Evolutionary conservation across 106 monocot species (phyloP).

Genomic region (Dactylorhiza incarnata): DNA sequence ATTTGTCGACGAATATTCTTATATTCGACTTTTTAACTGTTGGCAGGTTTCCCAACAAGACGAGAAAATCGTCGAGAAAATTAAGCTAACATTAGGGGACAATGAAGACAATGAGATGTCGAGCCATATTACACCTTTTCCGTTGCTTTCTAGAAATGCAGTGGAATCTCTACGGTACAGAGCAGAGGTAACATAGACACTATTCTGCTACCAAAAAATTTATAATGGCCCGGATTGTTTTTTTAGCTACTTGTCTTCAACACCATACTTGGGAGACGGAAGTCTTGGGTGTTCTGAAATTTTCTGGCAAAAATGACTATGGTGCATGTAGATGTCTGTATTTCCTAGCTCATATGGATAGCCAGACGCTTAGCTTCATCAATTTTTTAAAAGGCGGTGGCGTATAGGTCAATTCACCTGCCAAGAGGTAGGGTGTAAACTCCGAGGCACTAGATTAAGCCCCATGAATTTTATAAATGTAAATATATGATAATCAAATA

Average conservation of each 20-base stretch:
- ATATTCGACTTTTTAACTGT: neutral
- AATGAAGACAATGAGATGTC: slow-evolving; percentile 29
- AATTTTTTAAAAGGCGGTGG: no score
- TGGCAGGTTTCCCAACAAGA: slow-evolving; percentile 67
- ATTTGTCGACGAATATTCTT: neutral
- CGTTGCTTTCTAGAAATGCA: slow-evolving; percentile 67
- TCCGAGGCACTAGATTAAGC: no score
- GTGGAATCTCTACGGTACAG: slow-evolving; percentile 88
- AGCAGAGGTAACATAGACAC: slow-evolving; percentile 54
- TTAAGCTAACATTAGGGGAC: slow-evolving; percentile 51
- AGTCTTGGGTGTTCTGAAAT: neutral
- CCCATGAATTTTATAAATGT: no score
- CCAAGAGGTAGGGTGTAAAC: no score
- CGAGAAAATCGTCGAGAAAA: slow-evolving; percentile 41
- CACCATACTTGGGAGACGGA: neutral
- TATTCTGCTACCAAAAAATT: neutral
- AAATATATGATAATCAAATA: no score
- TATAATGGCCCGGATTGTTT: neutral
- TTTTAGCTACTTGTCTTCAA: neutral
- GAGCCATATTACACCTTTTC: slow-evolving; percentile 46
- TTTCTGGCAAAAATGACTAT: neutral
- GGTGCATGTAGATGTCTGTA: neutral
- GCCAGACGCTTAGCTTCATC: neutral
- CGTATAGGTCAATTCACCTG: no score
- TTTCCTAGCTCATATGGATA: neutral